These are phyloP conservation scores for Adansonia digitata DNA, from an alignment of 345 rosid species.

Conservation along the genomic window DNA sequence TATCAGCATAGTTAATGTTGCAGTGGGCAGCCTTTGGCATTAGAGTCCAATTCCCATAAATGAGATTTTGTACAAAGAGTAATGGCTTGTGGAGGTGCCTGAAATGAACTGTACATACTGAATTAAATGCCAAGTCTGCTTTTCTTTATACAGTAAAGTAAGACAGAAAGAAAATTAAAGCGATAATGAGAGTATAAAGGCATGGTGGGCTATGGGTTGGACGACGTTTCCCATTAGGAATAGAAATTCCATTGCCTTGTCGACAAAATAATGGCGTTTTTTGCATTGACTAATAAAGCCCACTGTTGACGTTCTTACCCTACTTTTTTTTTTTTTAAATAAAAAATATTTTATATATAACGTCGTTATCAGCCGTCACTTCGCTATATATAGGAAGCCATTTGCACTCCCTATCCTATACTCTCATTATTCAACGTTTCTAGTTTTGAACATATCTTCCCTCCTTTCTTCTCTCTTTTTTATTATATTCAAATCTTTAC, in stretches of 20 bases:
- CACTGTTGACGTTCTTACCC: slow-evolving; percentile 5
- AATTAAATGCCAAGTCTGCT: background rate
- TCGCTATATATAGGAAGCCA: slow-evolving; percentile 25
- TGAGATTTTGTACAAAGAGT: slow-evolving; percentile 2
- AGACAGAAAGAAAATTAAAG: background rate
- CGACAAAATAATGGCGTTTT: background rate
- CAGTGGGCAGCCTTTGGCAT: slow-evolving; percentile 12
- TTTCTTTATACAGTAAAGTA: background rate
- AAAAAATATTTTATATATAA: slow-evolving; percentile 15
- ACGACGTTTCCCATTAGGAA: slow-evolving; percentile 27
- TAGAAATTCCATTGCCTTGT: background rate
- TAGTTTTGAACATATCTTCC: slow-evolving; percentile 13
- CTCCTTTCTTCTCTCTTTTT: slow-evolving; percentile 13
- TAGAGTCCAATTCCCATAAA: slow-evolving; percentile 19
- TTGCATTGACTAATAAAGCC: slow-evolving; percentile 15
- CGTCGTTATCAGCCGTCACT: slow-evolving; percentile 47
- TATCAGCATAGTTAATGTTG: background rate
- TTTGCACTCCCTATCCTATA: background rate
- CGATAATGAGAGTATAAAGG: too few species aligned
- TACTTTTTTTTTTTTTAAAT: background rate
- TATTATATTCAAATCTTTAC: background rate
- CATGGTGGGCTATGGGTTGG: slow-evolving; percentile 1
- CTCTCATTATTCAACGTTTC: slow-evolving; percentile 21
- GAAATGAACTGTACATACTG: background rate
- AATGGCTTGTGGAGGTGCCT: background rate